Evolutionary conservation across 192 early-diverging fungal species (phyloP).

Genomic region (Chytriomyces hyalinus): DNA sequence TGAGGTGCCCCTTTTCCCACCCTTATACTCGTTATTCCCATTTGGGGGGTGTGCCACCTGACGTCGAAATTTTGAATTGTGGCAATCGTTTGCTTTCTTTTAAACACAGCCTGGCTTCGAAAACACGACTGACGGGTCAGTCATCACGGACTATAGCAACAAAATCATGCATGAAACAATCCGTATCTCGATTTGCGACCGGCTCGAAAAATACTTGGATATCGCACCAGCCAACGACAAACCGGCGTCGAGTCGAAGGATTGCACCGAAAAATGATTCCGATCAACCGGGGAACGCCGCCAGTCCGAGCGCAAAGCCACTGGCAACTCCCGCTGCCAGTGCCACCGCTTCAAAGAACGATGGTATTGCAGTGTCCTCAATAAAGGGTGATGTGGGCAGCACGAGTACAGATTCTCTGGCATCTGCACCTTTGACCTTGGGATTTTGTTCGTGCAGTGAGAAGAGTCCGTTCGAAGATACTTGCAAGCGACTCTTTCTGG

Average conservation of each 20-base stretch:
- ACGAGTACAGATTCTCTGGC: neutral
- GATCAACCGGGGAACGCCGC: neutral
- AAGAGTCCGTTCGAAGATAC: constrained; percentile 58
- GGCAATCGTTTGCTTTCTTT: neutral
- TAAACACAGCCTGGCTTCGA: constrained; percentile 60
- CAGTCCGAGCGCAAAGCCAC: neutral
- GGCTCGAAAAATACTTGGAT: constrained; percentile 50
- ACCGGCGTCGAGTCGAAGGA: neutral
- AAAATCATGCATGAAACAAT: constrained; percentile 72
- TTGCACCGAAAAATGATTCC: neutral
- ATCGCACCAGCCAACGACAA: neutral
- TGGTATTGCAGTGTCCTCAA: neutral
- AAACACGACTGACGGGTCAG: constrained; percentile 42
- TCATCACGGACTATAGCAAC: constrained; percentile 59
- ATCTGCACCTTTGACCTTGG: constrained; percentile 16
- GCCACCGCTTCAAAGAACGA: neutral
- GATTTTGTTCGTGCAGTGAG: constrained; percentile 47
- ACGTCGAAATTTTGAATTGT: neutral
- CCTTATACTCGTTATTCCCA: neutral
- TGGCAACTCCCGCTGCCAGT: neutral
- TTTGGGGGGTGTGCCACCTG: neutral
- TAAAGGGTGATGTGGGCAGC: neutral
- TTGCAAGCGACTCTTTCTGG: constrained; percentile 62
- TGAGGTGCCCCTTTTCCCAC: constrained; percentile 40
- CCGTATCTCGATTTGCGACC: constrained; percentile 63